Evolutionary conservation across 2,329 filamentous ascomycete species (phyloP), one percentile per base, ranked within the genome.

Genomic region (Fusarium sarcochroum): DNA sequence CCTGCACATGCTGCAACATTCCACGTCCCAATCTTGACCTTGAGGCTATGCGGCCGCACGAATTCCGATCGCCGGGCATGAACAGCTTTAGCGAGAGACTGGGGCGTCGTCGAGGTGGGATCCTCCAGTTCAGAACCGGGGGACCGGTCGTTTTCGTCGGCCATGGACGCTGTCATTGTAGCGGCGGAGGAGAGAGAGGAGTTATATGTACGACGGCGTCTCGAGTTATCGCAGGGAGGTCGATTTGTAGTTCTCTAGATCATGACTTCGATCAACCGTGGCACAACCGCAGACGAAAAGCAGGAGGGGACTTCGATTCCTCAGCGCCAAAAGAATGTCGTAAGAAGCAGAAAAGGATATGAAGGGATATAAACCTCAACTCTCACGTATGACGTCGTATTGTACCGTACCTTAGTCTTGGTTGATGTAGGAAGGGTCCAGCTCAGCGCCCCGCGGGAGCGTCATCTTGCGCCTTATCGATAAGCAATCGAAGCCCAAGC

Each of bases 1-100:
- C 92, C 93, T 14, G 92, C 89, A 68, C 92, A 90, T 2, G 91
- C 90, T 6, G 94, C 96, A 17, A 97, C 93, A 79, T 99, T 99
- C 96, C 96, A 99, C 0, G 93, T 91, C 41, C 95, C 96, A 51
- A 99, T 86, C 80, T 98, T 98, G 79, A 99, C 87, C 69, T 90
- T 90, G 71, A 97, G 88, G 50, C 87, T 87, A 76, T 90, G 90
- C 42, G 90, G 87, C 37, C 90, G 88, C 25, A 91, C 91, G 77
- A 94, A 99, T 78, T 98, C 94, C 48, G 87, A 82, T 73, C 90
- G 88, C 54, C 96, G 88, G 38, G 91, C 89, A 75, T 91, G 87
- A 38, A 98, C 83, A 30, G 88, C 87, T 64, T 83, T 84, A 45
- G 87, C 87, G n/a, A 91, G 85, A 5, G 88, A 90, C 53, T 85